phyloP scores from a whole-genome alignment of 2,329 filamentous ascomycete genomes.

The Cladophialophora chaetospira region DNA sequence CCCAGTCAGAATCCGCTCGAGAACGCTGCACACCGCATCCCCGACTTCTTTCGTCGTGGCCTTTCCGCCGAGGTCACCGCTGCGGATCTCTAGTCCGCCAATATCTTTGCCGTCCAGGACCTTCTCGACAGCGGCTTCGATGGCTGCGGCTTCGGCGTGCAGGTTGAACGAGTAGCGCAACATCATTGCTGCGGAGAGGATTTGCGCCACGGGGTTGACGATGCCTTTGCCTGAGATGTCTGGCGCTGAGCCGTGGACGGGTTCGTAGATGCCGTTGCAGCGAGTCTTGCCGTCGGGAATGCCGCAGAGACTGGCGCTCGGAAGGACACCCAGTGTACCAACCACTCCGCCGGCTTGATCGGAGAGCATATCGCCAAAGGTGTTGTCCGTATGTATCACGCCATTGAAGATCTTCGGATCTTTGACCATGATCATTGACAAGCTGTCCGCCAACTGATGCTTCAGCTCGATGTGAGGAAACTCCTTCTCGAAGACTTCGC shows the following conservation, averaged over 20 bases:
- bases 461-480: constrained; percentile 96
- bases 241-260: constrained; percentile 94
- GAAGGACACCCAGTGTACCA: constrained; percentile 93
- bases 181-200: constrained; percentile 99
- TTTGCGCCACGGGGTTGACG: constrained; percentile 94
- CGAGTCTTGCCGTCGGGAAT: constrained; percentile 73
- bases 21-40: constrained; percentile 76
- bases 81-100: constrained; percentile 59
- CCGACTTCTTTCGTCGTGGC: constrained; percentile 95
- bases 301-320: constrained; percentile 96
- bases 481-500: constrained; percentile 62
- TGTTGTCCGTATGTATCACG: constrained; percentile 93
- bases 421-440: constrained; percentile 97
- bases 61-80: constrained; percentile 92
- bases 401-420: constrained; percentile 90
- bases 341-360: constrained; percentile 99
- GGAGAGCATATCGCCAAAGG: constrained; percentile 98
- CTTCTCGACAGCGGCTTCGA: constrained; percentile 93
- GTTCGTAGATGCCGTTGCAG: constrained; percentile 86
- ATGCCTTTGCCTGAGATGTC: constrained; percentile 95
- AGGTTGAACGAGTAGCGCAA: constrained; percentile 90
- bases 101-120: constrained; percentile 94
- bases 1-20: constrained; percentile 36
- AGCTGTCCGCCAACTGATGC: constrained; percentile 96
- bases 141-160: constrained; percentile 76